Evolutionary conservation across 495 filamentous ascomycete genomes (phyloP).

Genomic region (Cercophora newfieldiana): DNA sequence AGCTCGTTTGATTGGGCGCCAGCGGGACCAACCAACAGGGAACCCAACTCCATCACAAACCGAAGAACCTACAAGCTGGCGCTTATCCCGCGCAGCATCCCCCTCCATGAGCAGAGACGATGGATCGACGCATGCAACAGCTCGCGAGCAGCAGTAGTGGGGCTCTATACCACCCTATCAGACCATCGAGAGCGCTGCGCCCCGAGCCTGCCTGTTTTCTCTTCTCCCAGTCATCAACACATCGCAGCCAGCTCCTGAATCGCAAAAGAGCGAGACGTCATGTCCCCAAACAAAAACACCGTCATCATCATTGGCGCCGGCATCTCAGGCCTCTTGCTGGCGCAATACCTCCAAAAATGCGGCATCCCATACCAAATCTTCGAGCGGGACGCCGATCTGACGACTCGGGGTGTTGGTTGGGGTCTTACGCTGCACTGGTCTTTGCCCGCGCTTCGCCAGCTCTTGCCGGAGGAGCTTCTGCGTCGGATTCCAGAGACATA

Average conservation of each 20-base stretch:
- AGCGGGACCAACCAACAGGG: too few relatives aligned
- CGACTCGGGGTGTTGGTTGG: conserved; percentile 55
- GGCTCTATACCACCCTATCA: background rate
- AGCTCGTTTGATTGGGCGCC: too few relatives aligned
- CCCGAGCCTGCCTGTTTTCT: background rate
- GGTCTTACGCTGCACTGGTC: conserved; percentile 62
- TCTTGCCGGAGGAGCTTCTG: conserved; percentile 53
- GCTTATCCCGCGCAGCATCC: too few relatives aligned
- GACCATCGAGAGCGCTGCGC: background rate
- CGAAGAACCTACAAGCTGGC: too few relatives aligned
- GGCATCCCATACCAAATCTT: conserved; percentile 50
- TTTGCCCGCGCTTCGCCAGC: conserved; percentile 47
- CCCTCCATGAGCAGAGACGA: too few relatives aligned
- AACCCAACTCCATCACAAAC: too few relatives aligned
- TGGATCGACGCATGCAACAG: background rate
- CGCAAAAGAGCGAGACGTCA: background rate
- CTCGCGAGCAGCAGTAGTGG: background rate
- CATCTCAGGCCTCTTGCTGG: conserved; percentile 59
- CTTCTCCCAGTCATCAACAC: background rate
- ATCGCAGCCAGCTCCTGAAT: background rate
- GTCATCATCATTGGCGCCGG: conserved; percentile 59
- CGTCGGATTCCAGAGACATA: conserved; percentile 49
- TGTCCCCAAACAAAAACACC: conserved; percentile 17
- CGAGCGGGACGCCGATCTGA: conserved; percentile 52
- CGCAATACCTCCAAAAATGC: conserved; percentile 53